Conservation (phyloP, 495 filamentous ascomycete genomes). For the Pyrenula massariospora region DNA sequence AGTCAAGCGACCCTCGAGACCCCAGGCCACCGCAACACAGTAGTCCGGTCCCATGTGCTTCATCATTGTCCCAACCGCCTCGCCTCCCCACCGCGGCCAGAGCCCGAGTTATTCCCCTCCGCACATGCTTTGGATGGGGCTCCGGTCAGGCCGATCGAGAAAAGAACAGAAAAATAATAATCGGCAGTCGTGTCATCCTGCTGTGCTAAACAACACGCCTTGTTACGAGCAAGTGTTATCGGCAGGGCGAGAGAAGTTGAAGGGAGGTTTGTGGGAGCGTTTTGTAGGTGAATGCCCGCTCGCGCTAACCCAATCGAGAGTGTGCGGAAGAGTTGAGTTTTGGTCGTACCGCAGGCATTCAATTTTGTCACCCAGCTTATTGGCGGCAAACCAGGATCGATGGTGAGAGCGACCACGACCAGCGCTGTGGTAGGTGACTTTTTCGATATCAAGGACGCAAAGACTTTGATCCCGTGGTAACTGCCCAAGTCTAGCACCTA, state of each 20-base stretch:
- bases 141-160: background rate
- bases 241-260: background rate
- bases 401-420: too few relatives aligned
- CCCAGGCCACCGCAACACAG: background rate
- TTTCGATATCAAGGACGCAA: too few relatives aligned
- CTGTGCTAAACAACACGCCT: background rate
- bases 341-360: too few relatives aligned
- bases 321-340: too few relatives aligned
- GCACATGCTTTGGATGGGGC: background rate
- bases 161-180: background rate
- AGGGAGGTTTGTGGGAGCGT: background rate
- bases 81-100: background rate
- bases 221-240: background rate
- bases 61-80: background rate
- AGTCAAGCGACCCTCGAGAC: background rate
- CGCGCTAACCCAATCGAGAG: too few relatives aligned
- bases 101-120: background rate
- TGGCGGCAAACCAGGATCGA: too few relatives aligned
- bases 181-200: background rate
- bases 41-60: background rate
- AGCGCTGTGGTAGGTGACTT: too few relatives aligned
- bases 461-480: too few relatives aligned
- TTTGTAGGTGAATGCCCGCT: background rate
- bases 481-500: too few relatives aligned
- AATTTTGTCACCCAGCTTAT: too few relatives aligned